Conservation (phyloP, 179 eudicot species). For the Beta macrorhiza region DNA sequence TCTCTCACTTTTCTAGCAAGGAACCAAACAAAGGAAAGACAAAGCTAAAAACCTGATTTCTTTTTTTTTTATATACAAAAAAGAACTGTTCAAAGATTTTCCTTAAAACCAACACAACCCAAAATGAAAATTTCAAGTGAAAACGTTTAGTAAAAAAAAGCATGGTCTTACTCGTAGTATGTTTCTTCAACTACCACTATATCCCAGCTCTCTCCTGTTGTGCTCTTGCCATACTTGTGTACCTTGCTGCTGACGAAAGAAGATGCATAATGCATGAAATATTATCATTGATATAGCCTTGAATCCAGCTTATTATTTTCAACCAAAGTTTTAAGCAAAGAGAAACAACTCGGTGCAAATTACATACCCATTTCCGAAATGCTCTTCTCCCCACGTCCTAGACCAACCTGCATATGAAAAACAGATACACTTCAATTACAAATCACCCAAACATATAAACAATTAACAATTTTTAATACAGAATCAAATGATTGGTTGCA, state of each 20-base stretch:
- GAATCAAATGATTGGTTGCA: background rate
- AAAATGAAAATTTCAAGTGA: background rate
- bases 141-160: background rate
- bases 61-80: too few species aligned
- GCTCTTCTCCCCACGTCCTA: conserved; percentile 98
- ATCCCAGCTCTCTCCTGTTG: conserved; percentile 96
- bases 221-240: conserved; percentile 93
- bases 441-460: background rate
- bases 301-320: background rate
- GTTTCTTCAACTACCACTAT: conserved; percentile 91
- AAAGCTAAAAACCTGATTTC: too few species aligned
- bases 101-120: background rate
- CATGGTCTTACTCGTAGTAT: conserved; percentile 69
- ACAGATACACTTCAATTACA: background rate
- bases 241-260: conserved; percentile 66
- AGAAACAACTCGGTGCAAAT: background rate
- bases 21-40: too few species aligned
- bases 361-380: conserved; percentile 89
- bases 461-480: background rate
- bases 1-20: too few species aligned
- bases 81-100: too few species aligned
- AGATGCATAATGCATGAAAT: background rate
- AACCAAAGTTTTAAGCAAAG: background rate
- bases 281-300: background rate
- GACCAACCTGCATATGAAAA: conserved; percentile 71